Evolutionary conservation across 768 basidiomycete genomes (phyloP).

Genomic region (Agrocybe pediades): DNA sequence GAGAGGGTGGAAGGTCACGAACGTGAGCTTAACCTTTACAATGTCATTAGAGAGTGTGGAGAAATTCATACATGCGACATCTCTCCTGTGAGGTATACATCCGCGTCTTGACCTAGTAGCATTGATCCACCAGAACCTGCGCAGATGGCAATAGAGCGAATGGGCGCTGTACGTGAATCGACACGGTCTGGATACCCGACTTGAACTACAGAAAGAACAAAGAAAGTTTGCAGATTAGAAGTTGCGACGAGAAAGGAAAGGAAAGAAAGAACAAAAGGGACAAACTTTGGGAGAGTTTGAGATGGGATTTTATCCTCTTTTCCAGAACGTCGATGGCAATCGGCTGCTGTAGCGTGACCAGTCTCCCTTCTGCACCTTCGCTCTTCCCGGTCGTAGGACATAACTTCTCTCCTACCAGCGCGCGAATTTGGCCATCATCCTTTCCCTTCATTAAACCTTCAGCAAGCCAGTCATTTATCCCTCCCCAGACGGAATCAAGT

Average conservation of each 20-base stretch:
- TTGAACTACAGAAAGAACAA: slow-evolving; percentile 51
- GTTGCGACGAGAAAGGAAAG: slow-evolving; percentile 11
- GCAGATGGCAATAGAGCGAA: slow-evolving; percentile 81
- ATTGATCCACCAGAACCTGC: slow-evolving; percentile 88
- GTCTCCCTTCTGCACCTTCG: slow-evolving; percentile 67
- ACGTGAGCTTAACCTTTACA: slow-evolving; percentile 20
- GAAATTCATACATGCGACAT: slow-evolving; percentile 73
- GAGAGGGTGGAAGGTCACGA: too few relatives aligned
- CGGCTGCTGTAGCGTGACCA: slow-evolving; percentile 62
- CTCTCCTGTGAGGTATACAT: slow-evolving; percentile 92
- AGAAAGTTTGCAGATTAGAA: slow-evolving; percentile 19
- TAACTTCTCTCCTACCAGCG: slow-evolving; percentile 43
- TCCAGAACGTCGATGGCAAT: slow-evolving; percentile 63
- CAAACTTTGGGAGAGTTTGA: slow-evolving; percentile 43
- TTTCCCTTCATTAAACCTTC: slow-evolving; percentile 44
- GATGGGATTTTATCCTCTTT: slow-evolving; percentile 66
- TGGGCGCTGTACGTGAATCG: slow-evolving; percentile 29
- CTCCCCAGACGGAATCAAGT: slow-evolving; percentile 80
- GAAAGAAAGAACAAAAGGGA: slow-evolving; percentile 22
- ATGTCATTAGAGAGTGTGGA: slow-evolving; percentile 8
- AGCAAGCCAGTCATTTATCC: slow-evolving; percentile 91
- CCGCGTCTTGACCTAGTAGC: slow-evolving; percentile 71
- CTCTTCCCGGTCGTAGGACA: slow-evolving; percentile 32
- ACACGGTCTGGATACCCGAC: slow-evolving; percentile 50
- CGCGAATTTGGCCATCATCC: slow-evolving; percentile 34